These are phyloP conservation scores for Solanum pennellii DNA, from an alignment of 257 asterid genomes.

Conservation along the genomic window DNA sequence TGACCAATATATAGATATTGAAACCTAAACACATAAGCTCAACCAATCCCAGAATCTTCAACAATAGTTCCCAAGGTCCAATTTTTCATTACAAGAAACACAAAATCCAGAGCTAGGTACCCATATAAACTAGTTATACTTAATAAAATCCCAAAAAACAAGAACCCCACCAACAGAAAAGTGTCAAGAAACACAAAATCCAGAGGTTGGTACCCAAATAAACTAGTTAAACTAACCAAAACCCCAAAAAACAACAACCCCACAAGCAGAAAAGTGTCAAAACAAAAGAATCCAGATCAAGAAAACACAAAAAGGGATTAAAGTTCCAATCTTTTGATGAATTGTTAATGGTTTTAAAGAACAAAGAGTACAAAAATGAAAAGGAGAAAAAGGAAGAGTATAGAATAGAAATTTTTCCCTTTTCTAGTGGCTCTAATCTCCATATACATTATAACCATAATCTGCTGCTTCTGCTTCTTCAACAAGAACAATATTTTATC, in stretches of 20 bases:
- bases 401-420: constrained; percentile 40
- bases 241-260: not conserved
- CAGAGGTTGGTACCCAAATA: constrained; percentile 6
- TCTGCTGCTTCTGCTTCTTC: constrained; percentile 17
- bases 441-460: constrained; percentile 37
- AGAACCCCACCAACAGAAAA: not conserved
- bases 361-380: constrained; percentile 69
- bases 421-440: constrained; percentile 53
- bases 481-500: constrained; percentile 11
- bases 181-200: constrained; percentile 4
- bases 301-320: constrained; percentile 22
- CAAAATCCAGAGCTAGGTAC: constrained; percentile 36
- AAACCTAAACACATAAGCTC: constrained; percentile 20
- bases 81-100: constrained; percentile 19
- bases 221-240: constrained; percentile 19
- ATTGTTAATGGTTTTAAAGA: constrained; percentile 19
- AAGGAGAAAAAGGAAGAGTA: constrained; percentile 65
- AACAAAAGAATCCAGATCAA: constrained; percentile 13
- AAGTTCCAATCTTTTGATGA: not conserved
- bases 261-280: not conserved
- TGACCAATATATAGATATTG: not conserved
- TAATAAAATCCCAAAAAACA: not conserved
- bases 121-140: not conserved
- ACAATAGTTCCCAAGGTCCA: constrained; percentile 34
- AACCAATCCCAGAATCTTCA: constrained; percentile 68